Percentiles rank a stretch among this genome's conserved stretches.
These are phyloP conservation scores for Colletotrichum siamense DNA, from an alignment of 2,329 filamentous ascomycete species.

Conservation along the genomic window DNA sequence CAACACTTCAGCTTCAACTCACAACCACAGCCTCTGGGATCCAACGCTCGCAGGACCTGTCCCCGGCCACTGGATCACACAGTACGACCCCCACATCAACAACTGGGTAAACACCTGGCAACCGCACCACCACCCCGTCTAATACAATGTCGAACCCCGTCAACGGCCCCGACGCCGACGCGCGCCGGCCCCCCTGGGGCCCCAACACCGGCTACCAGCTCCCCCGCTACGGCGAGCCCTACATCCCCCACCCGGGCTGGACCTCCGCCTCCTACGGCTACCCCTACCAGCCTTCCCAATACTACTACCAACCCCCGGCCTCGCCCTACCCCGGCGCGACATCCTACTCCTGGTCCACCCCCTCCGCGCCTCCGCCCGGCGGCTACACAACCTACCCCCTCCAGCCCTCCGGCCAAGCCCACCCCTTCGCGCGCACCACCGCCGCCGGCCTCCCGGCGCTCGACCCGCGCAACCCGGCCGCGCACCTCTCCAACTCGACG, in stretches of 20 bases:
- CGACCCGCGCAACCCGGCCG: conserved; percentile 52
- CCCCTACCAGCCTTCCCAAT: conserved; percentile 39
- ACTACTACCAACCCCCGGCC: conserved; percentile 23
- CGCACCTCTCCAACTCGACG: conserved; percentile 61
- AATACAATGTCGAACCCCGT: conserved; percentile 36
- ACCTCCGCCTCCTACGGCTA: background rate
- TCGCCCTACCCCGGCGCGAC: conserved; percentile 1
- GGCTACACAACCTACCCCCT: conserved; percentile 23
- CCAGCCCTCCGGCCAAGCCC: conserved; percentile 43
- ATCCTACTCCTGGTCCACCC: conserved; percentile 16
- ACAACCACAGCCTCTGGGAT: conserved; percentile 24
- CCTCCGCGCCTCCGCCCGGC: background rate
- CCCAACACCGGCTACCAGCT: conserved; percentile 31
- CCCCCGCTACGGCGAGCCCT: conserved; percentile 41
- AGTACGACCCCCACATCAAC: background rate
- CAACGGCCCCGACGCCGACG: conserved; percentile 41
- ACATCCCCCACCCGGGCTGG: conserved; percentile 38
- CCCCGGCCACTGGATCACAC: conserved; percentile 36
- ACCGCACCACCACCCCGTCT: conserved; percentile 3
- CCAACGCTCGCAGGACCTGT: conserved; percentile 33
- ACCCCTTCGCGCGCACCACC: conserved; percentile 39
- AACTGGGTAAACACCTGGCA: conserved; percentile 41
- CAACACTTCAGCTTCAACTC: background rate
- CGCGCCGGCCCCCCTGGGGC: conserved; percentile 35
- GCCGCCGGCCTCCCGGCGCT: conserved; percentile 47